Conservation (phyloP, 768 basidiomycete genomes). For the Chalciporus piperatus region DNA sequence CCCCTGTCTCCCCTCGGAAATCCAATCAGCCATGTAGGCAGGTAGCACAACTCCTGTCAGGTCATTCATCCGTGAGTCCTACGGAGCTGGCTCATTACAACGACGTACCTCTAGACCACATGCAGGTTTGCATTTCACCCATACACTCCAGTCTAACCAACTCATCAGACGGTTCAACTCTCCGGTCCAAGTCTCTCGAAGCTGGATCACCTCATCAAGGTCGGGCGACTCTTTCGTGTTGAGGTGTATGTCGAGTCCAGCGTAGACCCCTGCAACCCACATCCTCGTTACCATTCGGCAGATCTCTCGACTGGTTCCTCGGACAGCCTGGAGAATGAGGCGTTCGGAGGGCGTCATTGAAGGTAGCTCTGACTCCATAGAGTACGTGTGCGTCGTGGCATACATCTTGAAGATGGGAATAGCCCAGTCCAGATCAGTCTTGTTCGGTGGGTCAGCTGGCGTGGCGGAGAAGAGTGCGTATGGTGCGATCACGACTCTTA, state of each 20-base stretch:
- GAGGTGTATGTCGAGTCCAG: slow-evolving; percentile 13
- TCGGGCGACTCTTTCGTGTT: slow-evolving; percentile 2
- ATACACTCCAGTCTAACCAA: slow-evolving; percentile 54
- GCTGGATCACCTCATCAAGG: neutral
- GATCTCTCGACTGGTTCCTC: slow-evolving; percentile 41
- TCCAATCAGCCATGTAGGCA: slow-evolving; percentile 14
- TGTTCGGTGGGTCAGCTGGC: slow-evolving; percentile 1
- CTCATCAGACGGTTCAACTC: slow-evolving; percentile 38
- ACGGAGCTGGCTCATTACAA: too few species aligned
- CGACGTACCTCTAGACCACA: slow-evolving; percentile 44
- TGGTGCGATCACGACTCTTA: slow-evolving; percentile 29
- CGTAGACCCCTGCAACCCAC: slow-evolving; percentile 42
- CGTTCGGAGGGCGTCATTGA: slow-evolving; percentile 29
- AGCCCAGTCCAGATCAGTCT: slow-evolving; percentile 23
- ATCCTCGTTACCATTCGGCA: slow-evolving; percentile 44
- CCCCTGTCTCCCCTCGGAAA: neutral
- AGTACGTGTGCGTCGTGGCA: slow-evolving; percentile 25
- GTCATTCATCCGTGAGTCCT: neutral
- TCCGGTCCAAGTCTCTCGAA: slow-evolving; percentile 33
- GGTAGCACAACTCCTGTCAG: slow-evolving; percentile 15
- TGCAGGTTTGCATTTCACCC: slow-evolving; percentile 46
- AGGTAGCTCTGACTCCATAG: neutral
- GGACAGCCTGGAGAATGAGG: slow-evolving; percentile 25
- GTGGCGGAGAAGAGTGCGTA: slow-evolving; percentile 21
- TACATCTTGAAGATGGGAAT: slow-evolving; percentile 30